A percentile compares a stretch with the other conserved stretches of the same genome.
Evolutionary conservation across 371 early-diverging fungal species (phyloP).

Genomic region (Polyrhizophydium stewartii): DNA sequence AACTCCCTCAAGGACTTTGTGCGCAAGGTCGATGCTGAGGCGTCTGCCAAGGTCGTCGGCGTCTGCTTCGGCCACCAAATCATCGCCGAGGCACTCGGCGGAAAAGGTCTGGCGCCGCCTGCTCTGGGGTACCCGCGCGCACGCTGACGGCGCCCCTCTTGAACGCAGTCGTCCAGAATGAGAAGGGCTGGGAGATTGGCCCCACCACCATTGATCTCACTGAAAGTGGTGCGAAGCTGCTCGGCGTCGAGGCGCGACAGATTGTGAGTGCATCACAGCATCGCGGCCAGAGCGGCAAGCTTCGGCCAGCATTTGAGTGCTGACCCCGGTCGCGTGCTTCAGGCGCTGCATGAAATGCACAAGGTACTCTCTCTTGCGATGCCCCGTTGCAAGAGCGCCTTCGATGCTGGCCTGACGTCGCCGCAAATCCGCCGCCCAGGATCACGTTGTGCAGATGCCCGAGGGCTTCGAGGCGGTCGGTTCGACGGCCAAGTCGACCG

Average conservation of each 20-base stretch:
- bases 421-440: constrained; percentile 67
- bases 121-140: neutral
- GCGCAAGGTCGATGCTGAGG: constrained; percentile 8
- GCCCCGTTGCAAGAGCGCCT: constrained; percentile 30
- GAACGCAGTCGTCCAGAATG: constrained; percentile 41
- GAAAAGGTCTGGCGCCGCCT: constrained; percentile 23
- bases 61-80: constrained; percentile 78
- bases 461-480: constrained; percentile 45
- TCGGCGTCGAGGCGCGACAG: too few species aligned
- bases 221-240: constrained; percentile 15
- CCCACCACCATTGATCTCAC: constrained; percentile 24
- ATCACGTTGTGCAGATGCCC: constrained; percentile 55
- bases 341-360: neutral
- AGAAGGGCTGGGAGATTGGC: constrained; percentile 63
- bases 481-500: constrained; percentile 38
- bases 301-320: too few species aligned
- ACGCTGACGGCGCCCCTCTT: neutral
- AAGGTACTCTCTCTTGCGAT: neutral
- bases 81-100: constrained; percentile 61
- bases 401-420: constrained; percentile 9
- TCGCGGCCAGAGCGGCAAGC: too few species aligned
- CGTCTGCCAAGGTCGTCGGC: constrained; percentile 39
- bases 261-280: too few species aligned
- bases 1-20: constrained; percentile 46
- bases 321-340: too few species aligned